Base-by-base conservation (phyloP, 1,139 yeast genomes). In the Scheffersomyces illinoinensis region DNA sequence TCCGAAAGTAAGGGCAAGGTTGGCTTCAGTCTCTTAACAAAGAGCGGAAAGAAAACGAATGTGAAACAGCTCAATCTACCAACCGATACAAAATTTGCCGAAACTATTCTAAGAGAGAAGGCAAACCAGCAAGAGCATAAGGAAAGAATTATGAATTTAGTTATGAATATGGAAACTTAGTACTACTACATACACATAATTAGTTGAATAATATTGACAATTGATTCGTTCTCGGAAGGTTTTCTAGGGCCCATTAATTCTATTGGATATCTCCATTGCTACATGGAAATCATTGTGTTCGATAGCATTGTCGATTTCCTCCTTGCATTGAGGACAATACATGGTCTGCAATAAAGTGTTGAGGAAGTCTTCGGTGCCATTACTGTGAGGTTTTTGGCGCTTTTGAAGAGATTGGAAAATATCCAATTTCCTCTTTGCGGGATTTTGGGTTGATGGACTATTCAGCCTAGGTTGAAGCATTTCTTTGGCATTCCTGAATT, bases 11-110 rank as follows among this genome's bases (percentile, higher is more conserved):
- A 52, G 19, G 71, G 53, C 26, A 73, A 72, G 54, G 74, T 82
- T 8, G 75, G 84, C 10, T 88, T 88, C 66, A 82, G 84, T 7
- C 77, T 88, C 58, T 72, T 89, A 57, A 80, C 88, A 1, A 85
- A 71, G 61, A 68, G 69, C 46, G 90, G 89, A 3, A 85, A 82
- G 64, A 78, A 76, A 56, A 71, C 80, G 3, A 73, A 74, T 51
- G 71, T 84, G 2, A 81, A 80, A 57, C 79, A 76, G 39, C 70
- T 88, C 33, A 70, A 70, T 6, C 71, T 88, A 47, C 89, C 90
- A 0, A 71, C 78, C 2, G 76, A 83, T 61, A 79, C 79, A 21
- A 78, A 73, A 53, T 79, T 87, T 66, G 87, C 85, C 0, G 76
- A 81, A 49, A 69, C 78, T 52, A 60, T 76, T 50, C 54, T 75